Evolutionary conservation across 1,284 basidiomycete species (phyloP).

Genomic region (Ganoderma meredithae): DNA sequence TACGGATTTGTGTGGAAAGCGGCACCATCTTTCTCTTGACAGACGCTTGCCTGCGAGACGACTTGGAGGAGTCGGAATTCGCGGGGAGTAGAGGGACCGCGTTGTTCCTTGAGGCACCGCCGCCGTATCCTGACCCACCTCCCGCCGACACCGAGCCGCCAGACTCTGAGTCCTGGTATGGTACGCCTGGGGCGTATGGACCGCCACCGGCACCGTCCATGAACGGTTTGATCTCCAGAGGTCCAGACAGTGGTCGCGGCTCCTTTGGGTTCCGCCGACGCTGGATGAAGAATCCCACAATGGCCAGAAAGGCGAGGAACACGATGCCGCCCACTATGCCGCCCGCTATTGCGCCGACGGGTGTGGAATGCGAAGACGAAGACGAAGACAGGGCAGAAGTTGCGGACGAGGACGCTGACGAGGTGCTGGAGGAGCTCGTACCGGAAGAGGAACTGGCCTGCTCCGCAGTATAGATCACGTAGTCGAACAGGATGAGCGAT

Average conservation of each 20-base stretch:
- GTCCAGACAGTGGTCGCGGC: not conserved
- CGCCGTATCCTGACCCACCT: not conserved
- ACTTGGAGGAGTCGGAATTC: not conserved
- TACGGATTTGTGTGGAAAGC: not conserved
- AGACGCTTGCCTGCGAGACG: not conserved
- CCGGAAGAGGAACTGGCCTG: not conserved
- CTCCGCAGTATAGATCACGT: conserved; percentile 22
- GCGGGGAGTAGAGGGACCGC: not conserved
- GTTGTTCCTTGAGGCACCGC: not conserved
- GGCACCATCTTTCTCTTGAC: not conserved
- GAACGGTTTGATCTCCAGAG: not conserved
- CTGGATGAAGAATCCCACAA: not conserved
- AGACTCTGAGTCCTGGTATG: not conserved
- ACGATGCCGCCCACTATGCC: conserved; percentile 20
- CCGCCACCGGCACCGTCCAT: not conserved
- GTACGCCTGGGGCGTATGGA: not conserved
- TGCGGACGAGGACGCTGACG: not conserved
- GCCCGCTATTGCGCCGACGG: conserved; percentile 20
- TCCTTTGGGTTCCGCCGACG: not conserved
- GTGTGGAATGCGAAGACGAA: not conserved
- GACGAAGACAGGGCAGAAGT: not conserved
- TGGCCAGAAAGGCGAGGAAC: conserved; percentile 8
- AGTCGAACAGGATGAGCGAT: conserved; percentile 25
- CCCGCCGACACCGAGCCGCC: not conserved
- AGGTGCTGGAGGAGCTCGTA: not conserved